phyloP scores from a whole-genome alignment of 2,329 filamentous ascomycete species.

The Endocalyx cinctus region DNA sequence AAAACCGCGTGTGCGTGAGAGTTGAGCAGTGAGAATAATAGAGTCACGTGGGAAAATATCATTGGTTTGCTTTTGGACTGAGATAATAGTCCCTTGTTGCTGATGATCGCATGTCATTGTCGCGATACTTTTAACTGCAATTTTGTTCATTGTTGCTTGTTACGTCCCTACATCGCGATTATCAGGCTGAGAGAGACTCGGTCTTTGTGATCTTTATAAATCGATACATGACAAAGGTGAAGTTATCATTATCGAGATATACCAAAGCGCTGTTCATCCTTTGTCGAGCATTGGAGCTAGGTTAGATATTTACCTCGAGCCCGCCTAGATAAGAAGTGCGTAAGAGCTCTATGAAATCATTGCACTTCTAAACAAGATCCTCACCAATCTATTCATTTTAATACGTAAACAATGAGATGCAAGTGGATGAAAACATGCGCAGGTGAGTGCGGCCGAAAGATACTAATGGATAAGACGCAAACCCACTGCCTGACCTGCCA shows the following conservation, averaged over 20 bases:
- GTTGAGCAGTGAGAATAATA: neutral
- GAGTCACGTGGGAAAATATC: neutral
- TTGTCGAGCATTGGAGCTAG: neutral
- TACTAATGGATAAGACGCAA: conserved; percentile 2
- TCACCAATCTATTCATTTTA: neutral
- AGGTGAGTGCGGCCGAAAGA: conserved; percentile 1
- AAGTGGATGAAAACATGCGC: conserved; percentile 2
- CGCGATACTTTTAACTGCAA: too few relatives aligned
- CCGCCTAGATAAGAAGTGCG: neutral
- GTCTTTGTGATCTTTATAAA: neutral
- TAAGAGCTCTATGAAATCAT: neutral
- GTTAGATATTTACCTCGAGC: neutral
- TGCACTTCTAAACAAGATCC: neutral
- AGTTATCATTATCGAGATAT: neutral
- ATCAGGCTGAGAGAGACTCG: neutral
- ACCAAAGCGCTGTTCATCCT: neutral
- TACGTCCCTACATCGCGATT: too few relatives aligned
- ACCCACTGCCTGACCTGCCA: conserved; percentile 1
- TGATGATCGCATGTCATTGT: too few relatives aligned
- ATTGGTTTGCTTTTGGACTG: neutral
- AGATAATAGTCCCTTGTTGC: too few relatives aligned
- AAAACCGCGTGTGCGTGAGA: neutral
- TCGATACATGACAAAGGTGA: neutral
- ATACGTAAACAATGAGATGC: conserved; percentile 1
- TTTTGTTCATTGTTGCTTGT: too few relatives aligned